phyloP scores from a whole-genome alignment of 2,329 filamentous ascomycete genomes.

The Samsoniella hepiali region DNA sequence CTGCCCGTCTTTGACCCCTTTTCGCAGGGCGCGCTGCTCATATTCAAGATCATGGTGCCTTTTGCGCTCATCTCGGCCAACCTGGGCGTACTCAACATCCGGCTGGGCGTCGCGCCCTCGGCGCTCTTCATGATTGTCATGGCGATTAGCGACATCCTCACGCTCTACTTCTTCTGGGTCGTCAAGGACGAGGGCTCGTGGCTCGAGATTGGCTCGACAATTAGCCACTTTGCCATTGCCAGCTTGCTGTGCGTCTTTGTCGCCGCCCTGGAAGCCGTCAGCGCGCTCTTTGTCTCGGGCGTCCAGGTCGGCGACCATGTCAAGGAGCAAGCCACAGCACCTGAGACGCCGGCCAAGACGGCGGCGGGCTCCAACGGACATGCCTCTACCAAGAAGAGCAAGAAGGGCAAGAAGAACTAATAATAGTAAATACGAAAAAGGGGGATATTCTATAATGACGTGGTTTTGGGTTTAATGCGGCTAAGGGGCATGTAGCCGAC shows the following conservation, averaged over 20 bases:
- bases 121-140: slow-evolving; percentile 94
- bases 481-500: not conserved
- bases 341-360: not conserved
- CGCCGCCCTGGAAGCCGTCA: slow-evolving; percentile 79
- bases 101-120: slow-evolving; percentile 78
- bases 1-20: slow-evolving; percentile 93
- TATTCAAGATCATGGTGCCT: slow-evolving; percentile 88
- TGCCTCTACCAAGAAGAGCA: slow-evolving; percentile 4
- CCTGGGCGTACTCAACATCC: slow-evolving; percentile 85
- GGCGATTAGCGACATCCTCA: slow-evolving; percentile 85
- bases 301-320: slow-evolving; percentile 58
- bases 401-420: slow-evolving; percentile 13
- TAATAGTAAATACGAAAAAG: not conserved
- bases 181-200: slow-evolving; percentile 95
- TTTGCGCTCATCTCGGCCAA: slow-evolving; percentile 92
- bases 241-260: slow-evolving; percentile 89
- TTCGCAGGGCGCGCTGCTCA: slow-evolving; percentile 78
- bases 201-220: slow-evolving; percentile 96
- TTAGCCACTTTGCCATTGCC: slow-evolving; percentile 92
- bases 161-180: slow-evolving; percentile 95
- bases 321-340: not conserved
- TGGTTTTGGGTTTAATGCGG: not conserved
- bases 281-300: slow-evolving; percentile 76
- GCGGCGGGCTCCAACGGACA: slow-evolving; percentile 7
- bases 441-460: not conserved